Conservation (phyloP, 83 land plant species). For the Picea mariana region DNA sequence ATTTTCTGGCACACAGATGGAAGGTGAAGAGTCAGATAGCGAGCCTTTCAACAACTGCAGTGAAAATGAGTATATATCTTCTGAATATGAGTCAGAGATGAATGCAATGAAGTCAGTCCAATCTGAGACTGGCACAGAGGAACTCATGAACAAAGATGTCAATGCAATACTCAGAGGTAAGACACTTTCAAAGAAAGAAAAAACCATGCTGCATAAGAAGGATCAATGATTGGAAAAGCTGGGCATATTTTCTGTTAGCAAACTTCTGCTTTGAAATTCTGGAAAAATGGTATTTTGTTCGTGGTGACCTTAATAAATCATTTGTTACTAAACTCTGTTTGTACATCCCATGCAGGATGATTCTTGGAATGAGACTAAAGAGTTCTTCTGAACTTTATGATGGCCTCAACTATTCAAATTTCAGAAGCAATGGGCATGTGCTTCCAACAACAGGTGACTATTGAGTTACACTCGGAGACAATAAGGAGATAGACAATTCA, state of each 20-base stretch:
- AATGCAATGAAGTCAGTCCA: neutral
- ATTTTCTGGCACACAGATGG: neutral
- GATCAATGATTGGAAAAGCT: neutral
- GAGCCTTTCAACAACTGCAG: neutral
- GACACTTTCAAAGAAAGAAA: neutral
- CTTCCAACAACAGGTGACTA: neutral
- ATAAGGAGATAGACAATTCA: neutral
- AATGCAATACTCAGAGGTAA: conserved; percentile 4
- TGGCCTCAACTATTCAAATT: neutral
- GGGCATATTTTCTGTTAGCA: neutral
- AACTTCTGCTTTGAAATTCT: neutral
- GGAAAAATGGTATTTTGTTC: neutral
- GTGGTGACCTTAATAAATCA: neutral
- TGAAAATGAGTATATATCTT: conserved; percentile 14
- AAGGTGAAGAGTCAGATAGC: neutral
- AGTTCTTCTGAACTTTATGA: neutral
- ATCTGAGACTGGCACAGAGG: neutral
- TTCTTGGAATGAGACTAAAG: neutral
- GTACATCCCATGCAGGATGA: neutral
- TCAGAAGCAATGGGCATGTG: neutral
- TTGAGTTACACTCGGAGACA: neutral
- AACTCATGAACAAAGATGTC: neutral
- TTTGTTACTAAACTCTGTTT: neutral
- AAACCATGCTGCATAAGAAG: neutral
- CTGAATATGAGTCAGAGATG: conserved; percentile 10